phyloP scores from a whole-genome alignment of 305 asterid genomes.

The Andrographis paniculata region DNA sequence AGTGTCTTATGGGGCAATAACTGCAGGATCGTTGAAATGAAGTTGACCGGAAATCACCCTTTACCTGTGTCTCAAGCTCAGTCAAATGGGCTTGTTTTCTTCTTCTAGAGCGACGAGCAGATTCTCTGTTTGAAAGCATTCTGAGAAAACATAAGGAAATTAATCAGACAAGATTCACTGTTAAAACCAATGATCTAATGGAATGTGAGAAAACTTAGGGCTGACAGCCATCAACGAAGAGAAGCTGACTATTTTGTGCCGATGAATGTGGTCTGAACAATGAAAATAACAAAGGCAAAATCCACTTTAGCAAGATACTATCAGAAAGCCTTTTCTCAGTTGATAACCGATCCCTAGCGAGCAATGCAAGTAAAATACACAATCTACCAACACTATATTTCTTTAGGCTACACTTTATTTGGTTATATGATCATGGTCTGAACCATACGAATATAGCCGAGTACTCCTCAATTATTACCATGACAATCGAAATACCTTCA shows the following conservation, averaged over 20 bases:
- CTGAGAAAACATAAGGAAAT: slow-evolving; percentile 33
- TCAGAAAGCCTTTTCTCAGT: too few relatives aligned
- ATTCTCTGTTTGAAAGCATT: slow-evolving; percentile 98
- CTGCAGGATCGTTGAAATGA: neutral
- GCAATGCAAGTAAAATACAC: neutral
- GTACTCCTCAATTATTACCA: too few relatives aligned
- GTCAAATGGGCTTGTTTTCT: slow-evolving; percentile 97
- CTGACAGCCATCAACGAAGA: neutral
- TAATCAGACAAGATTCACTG: slow-evolving; percentile 12
- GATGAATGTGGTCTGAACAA: too few relatives aligned
- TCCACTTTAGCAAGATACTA: too few relatives aligned
- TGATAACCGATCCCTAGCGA: too few relatives aligned
- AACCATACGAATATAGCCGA: too few relatives aligned
- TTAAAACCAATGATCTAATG: too few relatives aligned
- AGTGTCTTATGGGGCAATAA: neutral
- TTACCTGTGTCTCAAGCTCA: slow-evolving; percentile 91
- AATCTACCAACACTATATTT: neutral
- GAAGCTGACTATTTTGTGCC: too few relatives aligned
- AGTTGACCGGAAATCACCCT: slow-evolving; percentile 10
- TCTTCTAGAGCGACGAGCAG: slow-evolving; percentile 97
- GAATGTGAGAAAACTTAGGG: neutral
- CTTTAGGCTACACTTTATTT: neutral
- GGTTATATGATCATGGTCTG: too few relatives aligned
- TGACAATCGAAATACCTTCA: too few relatives aligned
- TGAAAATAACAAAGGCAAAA: too few relatives aligned